Evolutionary conservation across 441 rosid genomes (phyloP).

Genomic region (Croton laevigatus): DNA sequence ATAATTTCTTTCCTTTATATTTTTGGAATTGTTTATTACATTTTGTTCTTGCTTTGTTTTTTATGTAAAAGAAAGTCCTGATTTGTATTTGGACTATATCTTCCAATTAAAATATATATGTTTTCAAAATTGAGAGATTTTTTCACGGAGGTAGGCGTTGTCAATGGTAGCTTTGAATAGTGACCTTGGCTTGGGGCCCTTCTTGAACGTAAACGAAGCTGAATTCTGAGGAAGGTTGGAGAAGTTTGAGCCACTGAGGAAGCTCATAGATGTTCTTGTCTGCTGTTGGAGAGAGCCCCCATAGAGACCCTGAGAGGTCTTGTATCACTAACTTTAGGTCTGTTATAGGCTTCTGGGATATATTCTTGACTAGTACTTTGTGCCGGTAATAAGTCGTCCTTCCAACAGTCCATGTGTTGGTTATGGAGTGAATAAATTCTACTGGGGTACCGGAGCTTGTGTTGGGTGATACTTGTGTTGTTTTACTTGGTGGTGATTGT

Average conservation of each 20-base stretch:
- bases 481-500: slow-evolving; percentile 11
- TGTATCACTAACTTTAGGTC: slow-evolving; percentile 46
- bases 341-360: slow-evolving; percentile 40
- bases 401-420: slow-evolving; percentile 50
- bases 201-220: slow-evolving; percentile 68
- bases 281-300: slow-evolving; percentile 54
- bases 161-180: slow-evolving; percentile 55
- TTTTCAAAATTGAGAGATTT: too few species aligned
- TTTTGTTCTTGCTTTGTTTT: too few species aligned
- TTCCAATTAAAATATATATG: too few species aligned
- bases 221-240: slow-evolving; percentile 45
- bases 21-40: too few species aligned
- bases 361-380: slow-evolving; percentile 63
- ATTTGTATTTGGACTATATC: too few species aligned
- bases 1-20: too few species aligned
- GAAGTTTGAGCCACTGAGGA: slow-evolving; percentile 43
- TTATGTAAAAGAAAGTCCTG: too few species aligned
- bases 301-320: slow-evolving; percentile 52
- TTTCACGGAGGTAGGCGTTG: not conserved
- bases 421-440: slow-evolving; percentile 65
- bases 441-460: slow-evolving; percentile 40
- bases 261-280: slow-evolving; percentile 50
- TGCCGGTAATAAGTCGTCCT: slow-evolving; percentile 53
- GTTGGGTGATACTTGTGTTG: slow-evolving; percentile 27
- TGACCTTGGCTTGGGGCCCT: slow-evolving; percentile 71